Conservation (phyloP, 2,329 filamentous ascomycete species). For the Onygenales sp. region DNA sequence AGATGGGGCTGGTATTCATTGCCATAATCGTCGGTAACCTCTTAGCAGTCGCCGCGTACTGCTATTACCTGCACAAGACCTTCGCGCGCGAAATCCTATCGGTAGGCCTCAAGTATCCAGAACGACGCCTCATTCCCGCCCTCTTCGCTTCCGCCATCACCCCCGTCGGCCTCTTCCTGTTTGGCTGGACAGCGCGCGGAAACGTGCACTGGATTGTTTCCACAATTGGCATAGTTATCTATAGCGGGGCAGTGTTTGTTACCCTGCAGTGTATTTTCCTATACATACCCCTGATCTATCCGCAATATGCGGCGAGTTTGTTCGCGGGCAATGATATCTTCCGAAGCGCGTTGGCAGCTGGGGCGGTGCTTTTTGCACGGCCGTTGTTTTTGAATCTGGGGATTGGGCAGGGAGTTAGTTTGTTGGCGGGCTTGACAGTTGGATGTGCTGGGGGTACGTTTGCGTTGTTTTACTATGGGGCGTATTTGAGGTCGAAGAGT, state of each 20-base stretch:
- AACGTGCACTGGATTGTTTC: slow-evolving; percentile 28
- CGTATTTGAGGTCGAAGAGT: slow-evolving; percentile 45
- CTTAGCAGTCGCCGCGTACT: slow-evolving; percentile 42
- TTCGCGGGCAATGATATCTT: slow-evolving; percentile 29
- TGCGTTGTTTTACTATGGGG: slow-evolving; percentile 49
- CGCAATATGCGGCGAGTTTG: slow-evolving; percentile 24
- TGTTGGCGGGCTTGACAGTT: slow-evolving; percentile 26
- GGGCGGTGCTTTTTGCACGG: slow-evolving; percentile 23
- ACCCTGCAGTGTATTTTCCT: slow-evolving; percentile 35
- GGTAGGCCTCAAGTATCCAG: slow-evolving; percentile 40
- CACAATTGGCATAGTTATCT: slow-evolving; percentile 33
- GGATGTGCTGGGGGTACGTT: slow-evolving; percentile 47
- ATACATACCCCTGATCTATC: slow-evolving; percentile 28
- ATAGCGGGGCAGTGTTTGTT: slow-evolving; percentile 27
- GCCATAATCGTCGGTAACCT: slow-evolving; percentile 50
- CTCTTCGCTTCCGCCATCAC: slow-evolving; percentile 44
- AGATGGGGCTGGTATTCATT: slow-evolving; percentile 52
- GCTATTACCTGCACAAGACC: slow-evolving; percentile 43
- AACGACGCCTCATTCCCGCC: slow-evolving; percentile 46
- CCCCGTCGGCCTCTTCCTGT: slow-evolving; percentile 52
- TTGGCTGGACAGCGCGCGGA: slow-evolving; percentile 18
- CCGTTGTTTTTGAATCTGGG: slow-evolving; percentile 20
- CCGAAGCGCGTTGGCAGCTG: slow-evolving; percentile 22
- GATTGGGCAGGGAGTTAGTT: slow-evolving; percentile 19
- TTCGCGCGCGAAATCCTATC: slow-evolving; percentile 42